These are phyloP conservation scores for Fusarium nelsonii DNA, from an alignment of 2,329 filamentous ascomycete species.

Conservation along the genomic window DNA sequence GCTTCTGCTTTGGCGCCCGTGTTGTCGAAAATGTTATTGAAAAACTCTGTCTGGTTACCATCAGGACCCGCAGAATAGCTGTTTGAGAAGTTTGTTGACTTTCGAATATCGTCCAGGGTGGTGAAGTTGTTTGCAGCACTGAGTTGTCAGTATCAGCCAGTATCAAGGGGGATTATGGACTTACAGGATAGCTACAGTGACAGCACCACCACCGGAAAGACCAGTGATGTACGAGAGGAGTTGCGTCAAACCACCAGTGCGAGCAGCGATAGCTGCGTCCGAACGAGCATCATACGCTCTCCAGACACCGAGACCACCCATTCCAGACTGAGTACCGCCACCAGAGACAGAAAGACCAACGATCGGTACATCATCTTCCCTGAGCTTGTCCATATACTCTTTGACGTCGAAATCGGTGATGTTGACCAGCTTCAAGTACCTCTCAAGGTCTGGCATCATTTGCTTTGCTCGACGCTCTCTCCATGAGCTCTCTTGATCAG, in stretches of 20 bases:
- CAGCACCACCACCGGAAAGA: slow-evolving; percentile 46
- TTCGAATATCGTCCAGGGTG: slow-evolving; percentile 31
- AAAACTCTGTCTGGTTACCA: slow-evolving; percentile 30
- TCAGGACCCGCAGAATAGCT: slow-evolving; percentile 35
- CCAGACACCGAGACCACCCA: slow-evolving; percentile 48
- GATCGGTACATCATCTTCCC: slow-evolving; percentile 34
- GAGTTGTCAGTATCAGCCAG: rapidly evolving
- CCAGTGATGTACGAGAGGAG: slow-evolving; percentile 47
- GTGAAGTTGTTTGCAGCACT: slow-evolving; percentile 49
- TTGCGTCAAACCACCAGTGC: slow-evolving; percentile 46
- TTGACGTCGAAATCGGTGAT: slow-evolving; percentile 42
- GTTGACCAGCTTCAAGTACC: slow-evolving; percentile 42
- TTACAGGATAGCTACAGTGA: slow-evolving; percentile 46
- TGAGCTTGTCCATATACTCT: slow-evolving; percentile 41
- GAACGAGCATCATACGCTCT: slow-evolving; percentile 48
- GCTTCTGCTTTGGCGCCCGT: slow-evolving; percentile 41
- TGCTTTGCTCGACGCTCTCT: slow-evolving; percentile 32
- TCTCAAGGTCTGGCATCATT: slow-evolving; percentile 37
- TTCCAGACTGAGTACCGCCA: slow-evolving; percentile 48
- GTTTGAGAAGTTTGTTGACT: slow-evolving; percentile 42
- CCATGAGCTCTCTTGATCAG: slow-evolving; percentile 42
- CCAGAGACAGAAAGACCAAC: slow-evolving; percentile 47
- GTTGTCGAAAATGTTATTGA: slow-evolving; percentile 40
- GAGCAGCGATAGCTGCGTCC: slow-evolving; percentile 20
- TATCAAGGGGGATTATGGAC: rapidly evolving